Evolutionary conservation across 2,329 filamentous ascomycete species (phyloP).

Genomic region (Chaetomium sp.): DNA sequence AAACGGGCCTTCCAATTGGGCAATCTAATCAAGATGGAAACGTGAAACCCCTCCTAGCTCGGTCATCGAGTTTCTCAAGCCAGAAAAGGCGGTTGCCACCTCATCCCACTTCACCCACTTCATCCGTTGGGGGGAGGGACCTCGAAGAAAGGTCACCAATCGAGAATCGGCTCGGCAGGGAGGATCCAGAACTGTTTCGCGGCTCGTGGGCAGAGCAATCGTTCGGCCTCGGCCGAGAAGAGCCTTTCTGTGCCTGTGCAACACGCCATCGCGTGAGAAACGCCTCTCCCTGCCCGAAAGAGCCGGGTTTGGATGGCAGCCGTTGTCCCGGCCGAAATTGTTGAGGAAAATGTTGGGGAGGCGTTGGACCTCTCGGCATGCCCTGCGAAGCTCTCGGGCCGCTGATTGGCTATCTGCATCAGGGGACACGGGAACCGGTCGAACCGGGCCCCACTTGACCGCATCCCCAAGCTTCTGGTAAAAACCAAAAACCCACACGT

Average conservation of each 20-base stretch:
- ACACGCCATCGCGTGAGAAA: conserved; percentile 28
- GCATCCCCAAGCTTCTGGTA: conserved; percentile 10
- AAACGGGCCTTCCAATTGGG: conserved; percentile 4
- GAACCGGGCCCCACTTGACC: conserved; percentile 3
- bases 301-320: conserved; percentile 15
- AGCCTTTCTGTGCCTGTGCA: conserved; percentile 32
- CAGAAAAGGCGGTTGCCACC: background rate
- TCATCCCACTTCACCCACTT: conserved; percentile 17
- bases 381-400: background rate
- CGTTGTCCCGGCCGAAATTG: conserved; percentile 30
- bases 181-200: conserved; percentile 14
- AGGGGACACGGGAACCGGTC: background rate
- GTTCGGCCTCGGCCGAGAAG: conserved; percentile 29
- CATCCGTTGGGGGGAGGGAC: conserved; percentile 22
- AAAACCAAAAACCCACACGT: background rate
- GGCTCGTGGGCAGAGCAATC: conserved; percentile 20
- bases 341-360: conserved; percentile 33
- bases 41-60: background rate
- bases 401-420: conserved; percentile 24
- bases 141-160: conserved; percentile 18
- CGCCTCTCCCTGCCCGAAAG: conserved; percentile 23
- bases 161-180: conserved; percentile 19
- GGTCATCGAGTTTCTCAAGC: conserved; percentile 1
- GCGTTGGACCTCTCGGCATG: conserved; percentile 19
- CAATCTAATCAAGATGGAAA: background rate